These are phyloP conservation scores for Pilasporangium apinafurcum DNA, from an alignment of 352 stramenopile genomes.

Conservation along the genomic window DNA sequence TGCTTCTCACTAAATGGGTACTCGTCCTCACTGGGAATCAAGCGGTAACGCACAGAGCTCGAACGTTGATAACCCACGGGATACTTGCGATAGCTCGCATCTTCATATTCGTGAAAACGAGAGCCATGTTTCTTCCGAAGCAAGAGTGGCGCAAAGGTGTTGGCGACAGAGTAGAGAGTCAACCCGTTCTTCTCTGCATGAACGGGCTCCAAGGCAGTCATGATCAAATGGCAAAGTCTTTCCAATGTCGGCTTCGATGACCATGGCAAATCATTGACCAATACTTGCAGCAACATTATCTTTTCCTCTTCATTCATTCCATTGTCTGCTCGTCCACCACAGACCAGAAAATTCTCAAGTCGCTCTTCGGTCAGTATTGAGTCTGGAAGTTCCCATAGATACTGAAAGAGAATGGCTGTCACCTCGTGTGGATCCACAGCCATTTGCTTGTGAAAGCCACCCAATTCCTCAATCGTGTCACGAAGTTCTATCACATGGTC, in stretches of 20 bases:
- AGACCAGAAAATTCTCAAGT: conserved; percentile 63
- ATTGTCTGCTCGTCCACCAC: conserved; percentile 17
- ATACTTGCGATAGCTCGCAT: conserved; percentile 62
- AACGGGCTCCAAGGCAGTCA: conserved; percentile 46
- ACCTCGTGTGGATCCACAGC: conserved; percentile 74
- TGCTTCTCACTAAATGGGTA: conserved; percentile 30
- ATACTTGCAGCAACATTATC: conserved; percentile 46
- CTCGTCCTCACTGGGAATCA: conserved; percentile 37
- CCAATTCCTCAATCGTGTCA: conserved; percentile 77
- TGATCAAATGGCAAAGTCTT: conserved; percentile 56
- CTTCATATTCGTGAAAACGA: conserved; percentile 71
- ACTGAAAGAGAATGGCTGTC: conserved; percentile 70
- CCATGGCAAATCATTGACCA: conserved; percentile 82
- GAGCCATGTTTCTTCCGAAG: conserved; percentile 39
- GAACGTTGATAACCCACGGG: conserved; percentile 58
- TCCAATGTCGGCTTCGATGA: conserved; percentile 73
- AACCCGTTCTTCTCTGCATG: conserved; percentile 66
- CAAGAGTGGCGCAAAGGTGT: conserved; percentile 58
- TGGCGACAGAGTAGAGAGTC: conserved; percentile 56
- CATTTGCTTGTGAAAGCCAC: conserved; percentile 81
- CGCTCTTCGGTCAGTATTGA: conserved; percentile 67
- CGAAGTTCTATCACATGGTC: conserved; percentile 74
- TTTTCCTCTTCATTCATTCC: conserved; percentile 49
- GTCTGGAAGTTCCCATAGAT: conserved; percentile 80
- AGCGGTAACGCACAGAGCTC: conserved; percentile 37